phyloP scores from a whole-genome alignment of 805 yeast genomes.

The Sugiyamaella marilandica region DNA sequence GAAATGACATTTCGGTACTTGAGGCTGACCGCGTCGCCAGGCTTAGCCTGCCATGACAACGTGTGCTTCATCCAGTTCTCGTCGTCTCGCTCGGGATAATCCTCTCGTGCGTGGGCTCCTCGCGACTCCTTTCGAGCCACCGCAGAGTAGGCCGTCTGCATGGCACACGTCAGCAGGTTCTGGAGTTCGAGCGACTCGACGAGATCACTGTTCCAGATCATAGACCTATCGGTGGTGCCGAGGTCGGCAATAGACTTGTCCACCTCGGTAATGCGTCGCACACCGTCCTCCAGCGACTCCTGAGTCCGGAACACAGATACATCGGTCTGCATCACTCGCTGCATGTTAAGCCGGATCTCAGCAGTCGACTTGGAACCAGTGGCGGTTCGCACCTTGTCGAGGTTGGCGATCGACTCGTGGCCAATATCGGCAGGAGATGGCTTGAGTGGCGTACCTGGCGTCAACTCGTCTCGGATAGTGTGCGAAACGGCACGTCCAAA shows the following conservation, averaged over 20 bases:
- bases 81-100: constrained; percentile 93
- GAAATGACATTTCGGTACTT: constrained; percentile 81
- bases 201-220: constrained; percentile 98
- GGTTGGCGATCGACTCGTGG: constrained; percentile 80
- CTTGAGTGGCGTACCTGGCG: constrained; percentile 84
- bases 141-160: constrained; percentile 91
- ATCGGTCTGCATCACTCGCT: constrained; percentile 92
- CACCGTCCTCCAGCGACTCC: constrained; percentile 89
- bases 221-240: constrained; percentile 88
- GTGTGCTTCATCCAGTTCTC: constrained; percentile 97
- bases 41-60: constrained; percentile 77
- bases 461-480: constrained; percentile 76
- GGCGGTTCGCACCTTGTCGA: constrained; percentile 84
- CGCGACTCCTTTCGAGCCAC: constrained; percentile 95
- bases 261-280: constrained; percentile 64
- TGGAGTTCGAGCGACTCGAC: constrained; percentile 95
- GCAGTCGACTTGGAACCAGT: constrained; percentile 80
- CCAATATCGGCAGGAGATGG: constrained; percentile 85
- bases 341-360: constrained; percentile 86
- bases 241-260: constrained; percentile 71
- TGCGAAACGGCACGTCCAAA: constrained; percentile 98
- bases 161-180: constrained; percentile 94
- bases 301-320: constrained; percentile 96
- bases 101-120: constrained; percentile 99
- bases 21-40: constrained; percentile 68